Evolutionary conservation across 2,329 filamentous ascomycete species (phyloP).

Genomic region (Geoglossum cookeanum): DNA sequence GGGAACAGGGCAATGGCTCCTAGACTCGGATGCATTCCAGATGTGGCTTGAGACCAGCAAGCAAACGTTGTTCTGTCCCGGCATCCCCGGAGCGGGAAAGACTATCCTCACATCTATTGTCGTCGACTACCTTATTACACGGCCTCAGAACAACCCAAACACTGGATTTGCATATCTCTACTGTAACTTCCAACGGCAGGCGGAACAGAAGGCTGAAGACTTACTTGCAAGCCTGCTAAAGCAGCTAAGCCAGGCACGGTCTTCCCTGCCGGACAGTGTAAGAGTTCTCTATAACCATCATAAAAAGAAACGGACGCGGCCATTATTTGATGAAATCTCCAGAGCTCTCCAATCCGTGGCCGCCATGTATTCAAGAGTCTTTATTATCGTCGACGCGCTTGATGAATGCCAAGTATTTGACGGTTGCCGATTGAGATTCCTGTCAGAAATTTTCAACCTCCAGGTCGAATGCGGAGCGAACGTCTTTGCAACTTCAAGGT

Average conservation of each 20-base stretch:
- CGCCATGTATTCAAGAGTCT: neutral
- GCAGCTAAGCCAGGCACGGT: neutral
- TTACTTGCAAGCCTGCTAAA: neutral
- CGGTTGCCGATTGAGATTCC: neutral
- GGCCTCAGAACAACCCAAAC: neutral
- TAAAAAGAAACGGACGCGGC: neutral
- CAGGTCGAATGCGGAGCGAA: neutral
- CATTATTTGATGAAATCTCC: neutral
- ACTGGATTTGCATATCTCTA: neutral
- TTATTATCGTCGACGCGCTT: neutral
- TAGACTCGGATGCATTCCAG: neutral
- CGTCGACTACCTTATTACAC: neutral
- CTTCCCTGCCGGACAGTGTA: neutral
- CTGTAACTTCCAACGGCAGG: neutral
- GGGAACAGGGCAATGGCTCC: constrained; percentile 1
- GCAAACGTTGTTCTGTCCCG: neutral
- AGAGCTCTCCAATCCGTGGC: neutral
- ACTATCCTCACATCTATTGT: constrained; percentile 1
- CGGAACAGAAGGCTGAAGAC: neutral
- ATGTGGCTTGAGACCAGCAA: neutral
- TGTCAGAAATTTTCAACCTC: neutral
- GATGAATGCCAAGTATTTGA: neutral
- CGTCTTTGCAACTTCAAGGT: neutral
- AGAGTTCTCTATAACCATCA: neutral
- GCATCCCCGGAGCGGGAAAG: neutral